Conservation (phyloP, 306 rosid genomes). For the Lathyrus sativus region DNA sequence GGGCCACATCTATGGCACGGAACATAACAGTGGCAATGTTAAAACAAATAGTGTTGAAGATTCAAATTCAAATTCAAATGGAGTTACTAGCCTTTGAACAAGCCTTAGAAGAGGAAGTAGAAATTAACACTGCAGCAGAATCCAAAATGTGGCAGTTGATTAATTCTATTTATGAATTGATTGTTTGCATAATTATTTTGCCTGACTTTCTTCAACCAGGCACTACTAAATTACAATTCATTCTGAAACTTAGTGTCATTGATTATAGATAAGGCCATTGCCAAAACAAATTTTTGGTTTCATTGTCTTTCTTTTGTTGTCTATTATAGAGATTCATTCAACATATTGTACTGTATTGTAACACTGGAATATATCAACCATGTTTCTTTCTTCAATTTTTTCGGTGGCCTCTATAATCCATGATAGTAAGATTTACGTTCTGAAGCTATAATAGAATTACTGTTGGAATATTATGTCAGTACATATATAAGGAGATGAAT, state of each 20-base stretch:
- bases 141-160: background rate
- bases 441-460: too few relatives aligned
- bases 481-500: too few relatives aligned
- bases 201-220: constrained; percentile 9
- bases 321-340: too few relatives aligned
- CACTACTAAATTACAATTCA: background rate
- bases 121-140: constrained; percentile 3
- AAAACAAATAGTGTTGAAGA: constrained; percentile 16
- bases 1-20: constrained; percentile 68
- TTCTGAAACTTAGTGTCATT: constrained; percentile 5
- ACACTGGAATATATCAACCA: too few relatives aligned
- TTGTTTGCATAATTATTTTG: constrained; percentile 27
- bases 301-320: too few relatives aligned
- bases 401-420: too few relatives aligned
- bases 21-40: constrained; percentile 27
- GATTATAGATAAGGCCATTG: constrained; percentile 18
- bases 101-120: background rate
- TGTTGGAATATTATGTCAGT: too few relatives aligned
- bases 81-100: constrained; percentile 19
- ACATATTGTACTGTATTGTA: too few relatives aligned
- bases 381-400: too few relatives aligned
- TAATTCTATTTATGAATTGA: constrained; percentile 10
- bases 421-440: too few relatives aligned
- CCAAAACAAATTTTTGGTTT: background rate
- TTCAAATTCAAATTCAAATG: constrained; percentile 35